Percentiles rank a stretch among this genome's conserved stretches.
Evolutionary conservation across 306 rosid genomes (phyloP).

Genomic region (Glycine latifolia): DNA sequence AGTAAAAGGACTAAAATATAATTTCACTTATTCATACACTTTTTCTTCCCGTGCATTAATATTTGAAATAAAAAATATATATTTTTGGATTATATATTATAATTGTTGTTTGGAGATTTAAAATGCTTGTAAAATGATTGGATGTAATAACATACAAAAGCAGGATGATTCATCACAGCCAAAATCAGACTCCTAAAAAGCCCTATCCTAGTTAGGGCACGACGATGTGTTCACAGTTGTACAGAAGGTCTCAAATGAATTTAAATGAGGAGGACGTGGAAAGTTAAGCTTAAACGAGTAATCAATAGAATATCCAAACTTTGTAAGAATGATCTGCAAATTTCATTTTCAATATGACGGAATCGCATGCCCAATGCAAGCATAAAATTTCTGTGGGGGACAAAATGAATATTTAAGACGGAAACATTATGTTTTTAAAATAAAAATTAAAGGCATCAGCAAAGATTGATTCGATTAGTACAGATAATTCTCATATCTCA

Average conservation of each 20-base stretch:
- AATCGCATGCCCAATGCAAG: neutral
- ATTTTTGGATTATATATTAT: too few species aligned
- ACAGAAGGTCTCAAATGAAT: neutral
- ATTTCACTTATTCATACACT: too few species aligned
- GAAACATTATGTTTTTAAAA: neutral
- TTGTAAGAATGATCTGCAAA: neutral
- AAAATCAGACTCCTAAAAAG: neutral
- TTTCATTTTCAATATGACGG: neutral
- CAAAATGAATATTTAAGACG: neutral
- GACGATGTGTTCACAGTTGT: neutral
- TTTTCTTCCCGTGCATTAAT: too few species aligned
- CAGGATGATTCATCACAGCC: neutral
- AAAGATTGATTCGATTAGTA: too few species aligned
- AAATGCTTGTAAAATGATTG: too few species aligned
- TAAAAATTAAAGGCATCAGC: too few species aligned
- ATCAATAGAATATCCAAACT: neutral
- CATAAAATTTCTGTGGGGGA: neutral
- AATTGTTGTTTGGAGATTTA: too few species aligned
- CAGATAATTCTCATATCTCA: too few species aligned
- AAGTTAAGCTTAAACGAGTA: neutral
- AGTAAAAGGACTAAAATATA: too few species aligned
- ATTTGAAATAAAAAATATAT: too few species aligned
- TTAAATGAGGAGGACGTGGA: constrained; percentile 12
- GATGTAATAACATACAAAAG: neutral
- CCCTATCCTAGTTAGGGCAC: neutral